Conservation (phyloP, 768 basidiomycete species). For the Boletus reticuloceps region DNA sequence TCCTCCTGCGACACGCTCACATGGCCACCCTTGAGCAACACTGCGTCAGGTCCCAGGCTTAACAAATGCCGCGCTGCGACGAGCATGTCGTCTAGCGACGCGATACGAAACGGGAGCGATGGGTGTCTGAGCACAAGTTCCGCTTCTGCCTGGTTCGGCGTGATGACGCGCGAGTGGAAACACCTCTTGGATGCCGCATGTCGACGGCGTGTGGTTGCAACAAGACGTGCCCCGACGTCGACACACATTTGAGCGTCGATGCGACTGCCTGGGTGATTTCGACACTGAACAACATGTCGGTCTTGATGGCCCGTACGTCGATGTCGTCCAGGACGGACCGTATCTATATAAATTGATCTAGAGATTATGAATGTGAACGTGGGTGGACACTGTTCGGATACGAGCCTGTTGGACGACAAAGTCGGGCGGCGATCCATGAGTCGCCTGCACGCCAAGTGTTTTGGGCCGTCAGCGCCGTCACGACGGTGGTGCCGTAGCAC, state of each 20-base stretch:
- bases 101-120: conserved; percentile 33
- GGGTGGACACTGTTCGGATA: too few relatives aligned
- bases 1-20: conserved; percentile 46
- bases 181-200: conserved; percentile 42
- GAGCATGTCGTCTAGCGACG: conserved; percentile 58
- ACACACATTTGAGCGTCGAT: conserved; percentile 64
- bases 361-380: too few relatives aligned
- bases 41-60: conserved; percentile 47
- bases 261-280: conserved; percentile 52
- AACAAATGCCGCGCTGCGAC: conserved; percentile 49
- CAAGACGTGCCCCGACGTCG: conserved; percentile 23
- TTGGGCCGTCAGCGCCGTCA: conserved; percentile 88
- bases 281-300: conserved; percentile 81
- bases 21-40: conserved; percentile 88
- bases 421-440: too few relatives aligned
- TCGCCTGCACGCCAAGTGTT: conserved; percentile 84
- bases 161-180: conserved; percentile 71
- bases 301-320: conserved; percentile 72
- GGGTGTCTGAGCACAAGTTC: conserved; percentile 56
- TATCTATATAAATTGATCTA: too few relatives aligned
- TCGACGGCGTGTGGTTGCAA: too few relatives aligned
- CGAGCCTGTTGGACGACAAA: too few relatives aligned
- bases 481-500: conserved; percentile 41
- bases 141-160: conserved; percentile 84
- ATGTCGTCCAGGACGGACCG: conserved; percentile 51